Percentiles rank a stretch among this genome's conserved stretches.
These are phyloP conservation scores for Allium sativum DNA, from an alignment of 106 monocot species.

Conservation along the genomic window DNA sequence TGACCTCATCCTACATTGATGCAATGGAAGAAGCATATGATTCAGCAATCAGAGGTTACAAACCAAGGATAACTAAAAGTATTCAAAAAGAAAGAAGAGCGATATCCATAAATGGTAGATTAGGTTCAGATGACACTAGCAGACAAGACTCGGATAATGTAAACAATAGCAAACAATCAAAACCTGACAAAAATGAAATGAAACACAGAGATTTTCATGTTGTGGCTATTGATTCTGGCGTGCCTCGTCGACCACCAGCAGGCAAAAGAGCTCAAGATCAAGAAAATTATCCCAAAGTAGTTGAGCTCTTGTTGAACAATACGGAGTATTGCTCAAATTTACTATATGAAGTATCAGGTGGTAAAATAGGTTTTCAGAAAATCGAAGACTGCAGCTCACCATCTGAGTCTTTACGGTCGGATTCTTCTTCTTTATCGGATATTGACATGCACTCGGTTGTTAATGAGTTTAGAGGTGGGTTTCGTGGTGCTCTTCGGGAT, in stretches of 20 bases:
- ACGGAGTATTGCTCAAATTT: constrained; percentile 44
- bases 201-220: constrained; percentile 31
- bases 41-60: constrained; percentile 27
- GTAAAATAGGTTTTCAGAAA: constrained; percentile 49
- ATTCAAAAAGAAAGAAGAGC: constrained; percentile 50
- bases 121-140: constrained; percentile 4
- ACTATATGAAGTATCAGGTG: constrained; percentile 58
- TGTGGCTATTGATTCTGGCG: constrained; percentile 78
- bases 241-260: constrained; percentile 79
- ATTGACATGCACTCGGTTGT: constrained; percentile 35
- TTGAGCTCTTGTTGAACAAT: constrained; percentile 69
- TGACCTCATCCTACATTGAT: constrained; percentile 24
- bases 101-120: constrained; percentile 42
- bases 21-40: constrained; percentile 19
- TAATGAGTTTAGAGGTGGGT: constrained; percentile 68
- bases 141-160: constrained; percentile 4
- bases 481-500: constrained; percentile 68
- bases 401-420: constrained; percentile 11
- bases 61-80: constrained; percentile 21
- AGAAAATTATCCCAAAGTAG: constrained; percentile 62
- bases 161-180: background rate
- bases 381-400: constrained; percentile 21
- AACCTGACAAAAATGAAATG: background rate
- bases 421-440: constrained; percentile 28
- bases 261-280: constrained; percentile 74